A percentile compares a stretch with the other conserved stretches of the same genome.
Conservation (phyloP, 2,329 filamentous ascomycete genomes). For the Cytospora mali region DNA sequence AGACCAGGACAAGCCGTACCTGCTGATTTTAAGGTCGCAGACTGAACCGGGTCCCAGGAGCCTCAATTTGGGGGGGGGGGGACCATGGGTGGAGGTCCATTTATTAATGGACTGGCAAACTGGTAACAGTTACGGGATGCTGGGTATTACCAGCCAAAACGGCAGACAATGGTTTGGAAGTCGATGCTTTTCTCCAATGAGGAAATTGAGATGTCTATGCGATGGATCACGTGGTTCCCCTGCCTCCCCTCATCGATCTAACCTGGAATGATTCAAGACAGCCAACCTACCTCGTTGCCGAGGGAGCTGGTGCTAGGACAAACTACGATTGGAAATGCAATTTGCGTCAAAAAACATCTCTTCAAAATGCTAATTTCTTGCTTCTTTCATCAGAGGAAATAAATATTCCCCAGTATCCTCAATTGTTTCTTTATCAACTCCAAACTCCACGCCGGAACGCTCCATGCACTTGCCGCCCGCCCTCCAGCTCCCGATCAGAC, state of each 20-base stretch:
- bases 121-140: neutral
- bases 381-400: neutral
- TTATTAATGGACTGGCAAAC: slow-evolving; percentile 3
- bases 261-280: slow-evolving; percentile 1
- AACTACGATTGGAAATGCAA: neutral
- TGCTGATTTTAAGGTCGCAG: slow-evolving; percentile 23
- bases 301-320: neutral
- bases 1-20: slow-evolving; percentile 22
- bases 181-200: neutral
- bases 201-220: neutral
- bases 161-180: neutral
- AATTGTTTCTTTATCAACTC: neutral
- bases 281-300: neutral
- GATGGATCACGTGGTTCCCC: slow-evolving; percentile 1
- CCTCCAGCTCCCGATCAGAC: slow-evolving; percentile 1
- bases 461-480: slow-evolving; percentile 6
- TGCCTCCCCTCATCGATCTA: slow-evolving; percentile 1
- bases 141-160: slow-evolving; percentile 6
- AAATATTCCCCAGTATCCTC: neutral
- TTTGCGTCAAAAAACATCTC: neutral
- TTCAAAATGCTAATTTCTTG: neutral
- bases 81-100: neutral
- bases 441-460: slow-evolving; percentile 8
- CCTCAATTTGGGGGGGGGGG: neutral
- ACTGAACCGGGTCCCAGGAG: slow-evolving; percentile 7